Percentiles rank a stretch among this genome's conserved stretches.
phyloP scores from a whole-genome alignment of 2,329 filamentous ascomycete genomes.

The Hypoxylon rubiginosum region DNA sequence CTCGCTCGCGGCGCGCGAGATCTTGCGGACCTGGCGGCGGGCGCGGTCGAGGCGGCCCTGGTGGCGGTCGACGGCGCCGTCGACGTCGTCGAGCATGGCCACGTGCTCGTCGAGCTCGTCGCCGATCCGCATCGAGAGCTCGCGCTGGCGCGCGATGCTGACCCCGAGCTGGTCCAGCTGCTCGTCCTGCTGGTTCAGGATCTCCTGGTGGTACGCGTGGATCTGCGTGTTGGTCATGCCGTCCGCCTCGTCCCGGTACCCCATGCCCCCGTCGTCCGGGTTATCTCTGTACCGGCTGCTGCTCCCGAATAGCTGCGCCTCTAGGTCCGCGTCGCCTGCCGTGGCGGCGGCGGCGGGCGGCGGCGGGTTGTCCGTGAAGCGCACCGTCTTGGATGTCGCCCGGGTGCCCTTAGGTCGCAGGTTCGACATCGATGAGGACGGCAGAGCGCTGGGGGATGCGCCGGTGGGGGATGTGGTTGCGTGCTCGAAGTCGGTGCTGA shows the following conservation, averaged over 20 bases:
- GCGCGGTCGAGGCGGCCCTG: slow-evolving; percentile 81
- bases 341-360: too few species aligned
- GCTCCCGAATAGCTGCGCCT: slow-evolving; percentile 60
- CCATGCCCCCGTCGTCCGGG: slow-evolving; percentile 63
- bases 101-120: slow-evolving; percentile 95
- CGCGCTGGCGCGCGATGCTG: slow-evolving; percentile 88
- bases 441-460: slow-evolving; percentile 51
- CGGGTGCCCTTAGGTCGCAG: slow-evolving; percentile 51
- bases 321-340: slow-evolving; percentile 59
- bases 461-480: slow-evolving; percentile 61
- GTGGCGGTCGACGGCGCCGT: slow-evolving; percentile 85
- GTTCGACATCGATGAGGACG: slow-evolving; percentile 40
- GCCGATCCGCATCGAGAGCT: slow-evolving; percentile 95
- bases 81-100: slow-evolving; percentile 88
- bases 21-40: slow-evolving; percentile 75
- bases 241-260: slow-evolving; percentile 71
- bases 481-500: slow-evolving; percentile 74
- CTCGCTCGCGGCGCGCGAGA: slow-evolving; percentile 81
- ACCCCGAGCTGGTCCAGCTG: slow-evolving; percentile 91
- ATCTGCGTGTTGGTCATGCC: slow-evolving; percentile 85
- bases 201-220: slow-evolving; percentile 83
- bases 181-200: slow-evolving; percentile 90
- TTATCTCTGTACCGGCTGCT: slow-evolving; percentile 76
- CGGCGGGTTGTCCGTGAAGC: slow-evolving; percentile 79
- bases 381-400: slow-evolving; percentile 77